Evolutionary conservation across 495 filamentous ascomycete genomes (phyloP).

Genomic region (Extremus antarcticus): DNA sequence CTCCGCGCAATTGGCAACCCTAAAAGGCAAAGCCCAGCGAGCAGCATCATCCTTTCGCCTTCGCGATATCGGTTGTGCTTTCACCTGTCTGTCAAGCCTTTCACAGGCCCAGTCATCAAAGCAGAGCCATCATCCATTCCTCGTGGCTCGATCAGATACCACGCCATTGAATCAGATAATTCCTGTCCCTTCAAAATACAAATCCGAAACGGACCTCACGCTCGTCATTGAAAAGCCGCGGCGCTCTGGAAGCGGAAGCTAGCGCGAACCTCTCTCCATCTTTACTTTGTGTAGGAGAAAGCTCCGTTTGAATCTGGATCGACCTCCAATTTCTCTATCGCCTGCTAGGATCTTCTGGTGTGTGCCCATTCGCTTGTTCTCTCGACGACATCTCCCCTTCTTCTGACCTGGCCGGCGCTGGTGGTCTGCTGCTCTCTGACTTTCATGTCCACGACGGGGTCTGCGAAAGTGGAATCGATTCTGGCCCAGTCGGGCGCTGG

Average conservation of each 20-base stretch:
- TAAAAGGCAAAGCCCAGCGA: background rate
- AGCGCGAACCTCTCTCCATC: background rate
- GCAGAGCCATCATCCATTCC: no score
- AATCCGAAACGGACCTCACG: no score
- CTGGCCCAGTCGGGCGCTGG: slow-evolving; percentile 13
- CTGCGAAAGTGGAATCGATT: slow-evolving; percentile 8
- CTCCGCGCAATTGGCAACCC: background rate
- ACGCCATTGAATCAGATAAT: background rate
- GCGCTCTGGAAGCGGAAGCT: background rate
- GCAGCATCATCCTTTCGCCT: background rate
- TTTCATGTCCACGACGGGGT: slow-evolving; percentile 12
- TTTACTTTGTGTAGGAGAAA: no score
- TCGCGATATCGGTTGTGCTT: background rate
- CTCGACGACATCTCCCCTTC: background rate
- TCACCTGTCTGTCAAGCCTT: no score
- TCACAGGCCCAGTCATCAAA: no score
- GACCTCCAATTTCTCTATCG: no score
- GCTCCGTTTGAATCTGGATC: no score
- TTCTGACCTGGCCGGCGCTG: background rate
- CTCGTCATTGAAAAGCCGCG: background rate
- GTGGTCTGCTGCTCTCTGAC: background rate
- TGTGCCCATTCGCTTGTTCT: background rate
- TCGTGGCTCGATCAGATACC: background rate
- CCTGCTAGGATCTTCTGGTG: no score
- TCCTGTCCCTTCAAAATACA: no score